A percentile compares a stretch with the other conserved stretches of the same genome.
These are phyloP conservation scores for Entophlyctis luteolus DNA, from an alignment of 192 early-diverging fungal species.

Conservation along the genomic window DNA sequence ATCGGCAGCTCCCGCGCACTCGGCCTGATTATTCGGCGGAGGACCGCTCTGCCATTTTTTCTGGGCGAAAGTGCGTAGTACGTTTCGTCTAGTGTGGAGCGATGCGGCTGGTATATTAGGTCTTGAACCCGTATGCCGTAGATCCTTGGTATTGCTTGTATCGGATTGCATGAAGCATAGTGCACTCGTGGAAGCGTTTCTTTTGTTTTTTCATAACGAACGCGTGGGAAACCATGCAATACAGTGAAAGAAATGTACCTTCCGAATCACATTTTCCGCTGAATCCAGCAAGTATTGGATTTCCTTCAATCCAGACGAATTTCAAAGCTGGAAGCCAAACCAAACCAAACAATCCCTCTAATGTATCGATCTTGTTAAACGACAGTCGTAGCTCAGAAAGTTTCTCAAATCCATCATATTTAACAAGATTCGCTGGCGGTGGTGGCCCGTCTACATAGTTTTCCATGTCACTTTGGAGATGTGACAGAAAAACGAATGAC, in stretches of 20 bases:
- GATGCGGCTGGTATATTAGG: constrained; percentile 21
- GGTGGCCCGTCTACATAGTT: constrained; percentile 4
- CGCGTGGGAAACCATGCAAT: too few relatives aligned
- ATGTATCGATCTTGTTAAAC: constrained; percentile 38
- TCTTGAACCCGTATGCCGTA: constrained; percentile 36
- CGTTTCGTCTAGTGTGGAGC: constrained; percentile 26
- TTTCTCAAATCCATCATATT: constrained; percentile 39
- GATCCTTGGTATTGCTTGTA: constrained; percentile 21
- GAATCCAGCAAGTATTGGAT: too few relatives aligned
- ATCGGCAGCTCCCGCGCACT: too few relatives aligned
- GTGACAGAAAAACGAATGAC: constrained; percentile 31
- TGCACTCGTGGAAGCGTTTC: not conserved
- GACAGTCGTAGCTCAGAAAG: constrained; percentile 47
- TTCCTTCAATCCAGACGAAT: constrained; percentile 48
- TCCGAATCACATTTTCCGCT: too few relatives aligned
- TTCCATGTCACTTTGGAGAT: not conserved
- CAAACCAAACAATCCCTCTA: constrained; percentile 41
- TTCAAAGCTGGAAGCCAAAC: constrained; percentile 38
- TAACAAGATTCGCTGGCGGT: constrained; percentile 12
- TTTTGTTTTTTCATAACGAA: too few relatives aligned
- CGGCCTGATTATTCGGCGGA: constrained; percentile 5
- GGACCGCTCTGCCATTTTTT: not conserved
- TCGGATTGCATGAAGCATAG: constrained; percentile 21
- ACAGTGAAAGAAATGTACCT: too few relatives aligned
- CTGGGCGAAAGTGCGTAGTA: constrained; percentile 17